Evolutionary conservation across 768 basidiomycete species (phyloP), one percentile per base, ranked within the genome.

Genomic region (Phylloporus sp.): DNA sequence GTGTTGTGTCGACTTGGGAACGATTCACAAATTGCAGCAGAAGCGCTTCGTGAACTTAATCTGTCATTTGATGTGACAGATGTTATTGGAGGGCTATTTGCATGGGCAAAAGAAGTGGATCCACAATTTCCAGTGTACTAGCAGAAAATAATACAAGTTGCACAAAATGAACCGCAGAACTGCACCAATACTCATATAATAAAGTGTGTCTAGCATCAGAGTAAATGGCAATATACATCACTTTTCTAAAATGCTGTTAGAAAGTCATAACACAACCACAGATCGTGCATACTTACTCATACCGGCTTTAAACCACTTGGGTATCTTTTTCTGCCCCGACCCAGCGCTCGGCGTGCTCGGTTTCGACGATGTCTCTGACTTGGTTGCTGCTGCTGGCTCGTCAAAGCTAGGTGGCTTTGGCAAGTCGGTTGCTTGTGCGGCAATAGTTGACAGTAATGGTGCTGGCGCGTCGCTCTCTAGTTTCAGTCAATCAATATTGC

Each of bases 1-100:
- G 72, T 97, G 16, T 69, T 97, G 24, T 98, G 95, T 69, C 79
- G 91, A 27, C 74, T 92, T 20, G 95, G 95, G 5, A 98, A 97
- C 62, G 95, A 97, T 67, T 95, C 92, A 1, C 90, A 92, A 66
- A 79, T 91, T 18, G 95, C 94, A 27, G 93, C 84, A 0, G 75
- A 82, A 31, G 72, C 70, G 8, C 59, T 63, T 43, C 60, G 54
- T 20, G 66, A 61, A 41, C n/a, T 56, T 8, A 53, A 52, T 29
- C 58, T 62, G 13, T 61, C 46, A 3, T 53, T 63, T 6, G 59
- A 72, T 31, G 72, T 88, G 16, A 80, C 73, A 59, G 88, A 95
- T 68, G 76, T 95, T 5, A 72, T 89, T 8, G 94, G 95, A 20
- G 95, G 95, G 1, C 70, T 97, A 44, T 71, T 76, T 59, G 87